These are phyloP conservation scores for Citrus unshiu DNA, from an alignment of 345 rosid species.

Conservation along the genomic window DNA sequence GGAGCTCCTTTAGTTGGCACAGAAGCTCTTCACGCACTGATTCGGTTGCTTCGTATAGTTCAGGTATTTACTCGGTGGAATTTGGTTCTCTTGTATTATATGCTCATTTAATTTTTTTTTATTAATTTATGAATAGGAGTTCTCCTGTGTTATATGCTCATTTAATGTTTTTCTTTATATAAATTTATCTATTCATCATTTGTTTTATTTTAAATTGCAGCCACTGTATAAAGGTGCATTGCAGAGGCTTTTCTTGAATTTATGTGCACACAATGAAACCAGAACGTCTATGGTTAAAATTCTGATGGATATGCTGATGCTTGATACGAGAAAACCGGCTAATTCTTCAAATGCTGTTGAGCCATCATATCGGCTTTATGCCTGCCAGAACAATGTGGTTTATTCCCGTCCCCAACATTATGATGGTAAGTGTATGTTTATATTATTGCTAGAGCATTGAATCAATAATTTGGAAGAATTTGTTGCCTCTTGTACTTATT, in stretches of 20 bases:
- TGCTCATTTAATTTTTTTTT: neutral
- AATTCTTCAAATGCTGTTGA: conserved; percentile 43
- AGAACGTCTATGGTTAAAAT: conserved; percentile 69
- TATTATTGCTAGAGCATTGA: neutral
- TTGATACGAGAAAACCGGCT: conserved; percentile 58
- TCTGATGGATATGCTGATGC: conserved; percentile 86
- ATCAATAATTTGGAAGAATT: neutral
- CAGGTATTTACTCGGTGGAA: conserved; percentile 51
- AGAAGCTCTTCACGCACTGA: conserved; percentile 82
- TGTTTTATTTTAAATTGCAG: conserved; percentile 36
- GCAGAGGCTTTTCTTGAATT: conserved; percentile 87
- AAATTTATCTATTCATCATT: neutral
- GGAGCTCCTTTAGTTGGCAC: conserved; percentile 83
- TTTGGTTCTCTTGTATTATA: neutral
- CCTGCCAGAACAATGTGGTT: conserved; percentile 85
- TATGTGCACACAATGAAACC: conserved; percentile 88
- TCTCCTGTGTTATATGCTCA: neutral
- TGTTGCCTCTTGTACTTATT: neutral
- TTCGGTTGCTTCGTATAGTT: conserved; percentile 85
- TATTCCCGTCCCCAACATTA: conserved; percentile 88
- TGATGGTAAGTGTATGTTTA: conserved; percentile 54
- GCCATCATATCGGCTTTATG: conserved; percentile 80
- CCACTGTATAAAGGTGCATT: conserved; percentile 88
- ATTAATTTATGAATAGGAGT: neutral
- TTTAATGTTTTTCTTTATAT: neutral